These are phyloP conservation scores for Metschnikowia borealis DNA, from an alignment of 805 yeast species.

Conservation along the genomic window DNA sequence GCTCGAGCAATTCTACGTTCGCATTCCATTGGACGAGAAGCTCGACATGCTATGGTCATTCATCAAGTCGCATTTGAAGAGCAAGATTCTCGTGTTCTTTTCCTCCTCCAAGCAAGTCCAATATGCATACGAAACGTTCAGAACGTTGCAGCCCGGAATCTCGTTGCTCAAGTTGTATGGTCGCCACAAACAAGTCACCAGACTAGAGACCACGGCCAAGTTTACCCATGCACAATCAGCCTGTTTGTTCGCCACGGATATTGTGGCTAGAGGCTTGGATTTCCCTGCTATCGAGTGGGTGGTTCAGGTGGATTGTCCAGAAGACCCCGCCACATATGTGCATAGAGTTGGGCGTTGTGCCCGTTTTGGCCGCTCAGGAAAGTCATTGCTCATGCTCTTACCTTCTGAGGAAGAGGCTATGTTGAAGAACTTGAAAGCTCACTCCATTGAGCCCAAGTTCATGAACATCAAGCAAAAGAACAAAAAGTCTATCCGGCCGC, in stretches of 20 bases:
- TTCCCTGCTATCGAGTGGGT: conserved; percentile 95
- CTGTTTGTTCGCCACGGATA: conserved; percentile 84
- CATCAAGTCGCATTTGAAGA: conserved; percentile 74
- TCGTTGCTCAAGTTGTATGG: conserved; percentile 84
- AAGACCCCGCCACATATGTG: conserved; percentile 82
- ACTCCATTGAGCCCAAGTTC: conserved; percentile 65
- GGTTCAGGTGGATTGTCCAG: conserved; percentile 89
- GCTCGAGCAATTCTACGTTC: conserved; percentile 78
- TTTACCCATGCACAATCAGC: conserved; percentile 76
- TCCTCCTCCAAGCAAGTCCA: conserved; percentile 91
- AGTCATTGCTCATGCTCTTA: conserved; percentile 74
- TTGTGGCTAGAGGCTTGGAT: conserved; percentile 88
- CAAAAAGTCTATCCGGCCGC: conserved; percentile 71
- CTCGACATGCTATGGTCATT: conserved; percentile 84
- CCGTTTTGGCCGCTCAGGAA: conserved; percentile 79
- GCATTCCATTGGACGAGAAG: conserved; percentile 71
- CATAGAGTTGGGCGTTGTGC: conserved; percentile 92
- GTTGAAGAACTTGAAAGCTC: conserved; percentile 54
- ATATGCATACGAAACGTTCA: conserved; percentile 79
- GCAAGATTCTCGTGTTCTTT: conserved; percentile 76
- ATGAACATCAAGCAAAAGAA: conserved; percentile 73
- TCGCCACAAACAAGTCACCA: conserved; percentile 83
- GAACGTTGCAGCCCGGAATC: conserved; percentile 89
- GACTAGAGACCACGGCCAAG: conserved; percentile 76
- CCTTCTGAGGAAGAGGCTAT: conserved; percentile 82